Conservation (phyloP, 1,284 basidiomycete genomes). For the Ceratobasidium sp. region DNA sequence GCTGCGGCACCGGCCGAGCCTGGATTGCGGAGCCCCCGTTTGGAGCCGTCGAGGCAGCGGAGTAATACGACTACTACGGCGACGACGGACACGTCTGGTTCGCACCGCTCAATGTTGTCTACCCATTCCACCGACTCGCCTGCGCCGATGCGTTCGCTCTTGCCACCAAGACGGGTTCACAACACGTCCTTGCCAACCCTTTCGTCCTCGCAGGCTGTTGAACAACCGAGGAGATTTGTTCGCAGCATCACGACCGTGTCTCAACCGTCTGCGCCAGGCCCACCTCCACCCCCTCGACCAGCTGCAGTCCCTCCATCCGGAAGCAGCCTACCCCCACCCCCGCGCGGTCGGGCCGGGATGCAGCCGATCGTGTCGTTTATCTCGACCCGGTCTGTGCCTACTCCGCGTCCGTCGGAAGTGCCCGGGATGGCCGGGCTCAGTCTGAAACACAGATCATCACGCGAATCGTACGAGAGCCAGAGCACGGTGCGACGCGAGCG, state of each 20-base stretch:
- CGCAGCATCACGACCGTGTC: conserved; percentile 26
- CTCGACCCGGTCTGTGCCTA: conserved; percentile 28
- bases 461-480: conserved; percentile 30
- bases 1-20: conserved; percentile 7
- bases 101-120: conserved; percentile 8
- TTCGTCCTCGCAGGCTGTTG: background rate
- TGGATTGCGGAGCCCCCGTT: conserved; percentile 19
- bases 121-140: conserved; percentile 1
- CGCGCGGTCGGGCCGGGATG: conserved; percentile 22
- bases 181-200: conserved; percentile 24
- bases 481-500: conserved; percentile 37
- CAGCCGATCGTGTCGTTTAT: conserved; percentile 43
- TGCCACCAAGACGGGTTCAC: conserved; percentile 1
- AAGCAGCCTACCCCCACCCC: conserved; percentile 17
- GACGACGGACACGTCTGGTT: conserved; percentile 30
- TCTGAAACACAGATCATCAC: conserved; percentile 23
- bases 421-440: background rate
- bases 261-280: conserved; percentile 1
- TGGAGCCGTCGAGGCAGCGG: conserved; percentile 12
- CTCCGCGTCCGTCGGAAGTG: background rate
- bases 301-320: background rate
- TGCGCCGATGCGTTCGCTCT: conserved; percentile 19
- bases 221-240: conserved; percentile 21
- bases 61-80: conserved; percentile 27
- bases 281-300: conserved; percentile 24